Evolutionary conservation across 2,329 filamentous ascomycete genomes (phyloP), one percentile per base, ranked within the genome.

Genomic region (Arthrobotrys musiformis): DNA sequence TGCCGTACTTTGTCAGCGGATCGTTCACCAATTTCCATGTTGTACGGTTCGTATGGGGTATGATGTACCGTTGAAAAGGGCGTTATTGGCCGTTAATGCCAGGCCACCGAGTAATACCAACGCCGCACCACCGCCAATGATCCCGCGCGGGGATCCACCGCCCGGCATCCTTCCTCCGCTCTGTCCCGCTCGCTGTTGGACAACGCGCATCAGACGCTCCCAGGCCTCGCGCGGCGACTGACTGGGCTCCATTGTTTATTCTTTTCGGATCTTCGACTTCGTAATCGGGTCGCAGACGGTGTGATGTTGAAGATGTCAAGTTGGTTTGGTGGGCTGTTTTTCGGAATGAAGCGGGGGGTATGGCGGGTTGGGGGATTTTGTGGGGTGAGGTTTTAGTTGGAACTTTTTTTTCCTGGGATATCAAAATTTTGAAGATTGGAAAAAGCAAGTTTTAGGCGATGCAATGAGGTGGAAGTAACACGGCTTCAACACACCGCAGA

Each of bases 61-160:
- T 13, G 22, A 26, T 73, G 48, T 84, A 90, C 89, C 89, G 86
- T 91, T 91, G 85, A 91, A 91, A 6, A 91, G 86, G 58, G 89
- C 87, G 83, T 90, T 90, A 80, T 90, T 88, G 79, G 87, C 85
- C 62, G 89, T 80, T 79, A 88, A 83, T 78, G 86, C 84, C 78
- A 86, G 86, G 79, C 88, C 86, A 79, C 86, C 86, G 26, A 90
- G 84, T 37, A 89, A 80, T 42, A 90, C 80, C 69, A 89, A 81
- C 62, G 85, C 85, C 72, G 85, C 87, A 79, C 87, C 83, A 79
- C 88, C 88, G 77, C 87, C 86, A 50, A 88, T 84, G 52, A 88
- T 83, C 76, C 86, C 85, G 81, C 84, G 86, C 37, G 88, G 87
- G 15, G 61, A 40, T 46, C 58, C 33, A 26, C 58, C 33, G 13